Conservation (phyloP, 345 rosid species). For the Pistacia atlantica region DNA sequence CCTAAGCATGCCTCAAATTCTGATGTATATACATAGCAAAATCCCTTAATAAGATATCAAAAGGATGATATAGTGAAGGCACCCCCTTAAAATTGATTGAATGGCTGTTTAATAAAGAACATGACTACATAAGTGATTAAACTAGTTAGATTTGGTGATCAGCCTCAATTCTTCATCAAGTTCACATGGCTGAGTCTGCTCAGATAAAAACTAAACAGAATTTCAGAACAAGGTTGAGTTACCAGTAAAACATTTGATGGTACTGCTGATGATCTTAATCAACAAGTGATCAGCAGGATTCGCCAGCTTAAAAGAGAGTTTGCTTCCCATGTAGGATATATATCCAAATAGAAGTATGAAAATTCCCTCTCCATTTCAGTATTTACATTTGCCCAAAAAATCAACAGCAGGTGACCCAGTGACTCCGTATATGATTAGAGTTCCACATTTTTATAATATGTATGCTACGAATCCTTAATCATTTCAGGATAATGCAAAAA, state of each 20-base stretch:
- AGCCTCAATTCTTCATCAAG: neutral
- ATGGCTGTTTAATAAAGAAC: neutral
- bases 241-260: too few relatives aligned
- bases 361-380: neutral
- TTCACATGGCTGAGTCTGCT: too few relatives aligned
- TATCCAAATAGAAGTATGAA: neutral
- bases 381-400: neutral
- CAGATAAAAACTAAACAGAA: neutral
- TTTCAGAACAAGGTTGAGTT: neutral
- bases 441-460: neutral
- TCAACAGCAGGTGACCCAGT: neutral
- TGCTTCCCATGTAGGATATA: neutral
- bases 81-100: conserved; percentile 1
- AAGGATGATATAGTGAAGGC: neutral
- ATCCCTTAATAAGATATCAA: neutral
- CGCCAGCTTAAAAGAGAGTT: neutral
- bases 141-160: neutral
- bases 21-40: neutral
- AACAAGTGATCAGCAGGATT: neutral
- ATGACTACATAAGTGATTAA: neutral
- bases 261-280: neutral
- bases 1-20: neutral
- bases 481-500: neutral
- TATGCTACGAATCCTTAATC: neutral
- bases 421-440: neutral